Base-by-base conservation (phyloP, 176 grass and related monocot genomes). In the Eleusine indica region DNA sequence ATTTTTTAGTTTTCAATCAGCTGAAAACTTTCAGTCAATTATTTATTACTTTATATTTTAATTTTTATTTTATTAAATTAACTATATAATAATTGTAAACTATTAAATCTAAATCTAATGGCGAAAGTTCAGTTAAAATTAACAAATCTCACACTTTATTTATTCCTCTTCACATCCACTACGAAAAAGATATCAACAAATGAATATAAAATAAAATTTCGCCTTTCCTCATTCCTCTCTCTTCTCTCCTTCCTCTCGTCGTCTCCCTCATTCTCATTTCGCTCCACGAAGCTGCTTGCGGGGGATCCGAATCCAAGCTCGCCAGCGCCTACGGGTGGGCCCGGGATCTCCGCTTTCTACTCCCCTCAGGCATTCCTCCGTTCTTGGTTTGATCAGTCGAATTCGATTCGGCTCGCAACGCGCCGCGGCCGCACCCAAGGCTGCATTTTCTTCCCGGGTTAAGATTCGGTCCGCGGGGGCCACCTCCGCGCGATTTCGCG, bases 241-340 rank as follows among this genome's bases (percentile, higher is more conserved):
- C 29, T 32, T 32, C 37, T 28, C 66, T 37, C 2, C 18, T 37
- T 49, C 19, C 62, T 62, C 58, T 62, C 46, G 32, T 28, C 47
- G 39, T 28, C 62, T 7, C 62, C 51, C 16, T 6, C 17, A 18
- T 73, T 41, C 77, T 42, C 78, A 6, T 52, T 74, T 35, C 78
- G 43, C 78, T 18, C 51, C 28, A 18, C 66, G 68, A 29, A 80
- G 68, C 49, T 80, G 81, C 60, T 38, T 19, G 56, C 28, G 75
- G 75, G 66, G 75, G 86, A 88, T 88, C 87, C 58, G 35, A 88
- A 74, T 68, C 87, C 47, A 28, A 84, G 75, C 81, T 88, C 68
- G 38, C 68, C 49, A 37, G 46, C 68, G 56, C 67, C 80, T 66
- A 17, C 3, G 37, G 10, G 81, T 28, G 48, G 49, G 60, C 2